phyloP scores from a whole-genome alignment of 2,329 filamentous ascomycete species.

The Teratosphaeria gauchensis region DNA sequence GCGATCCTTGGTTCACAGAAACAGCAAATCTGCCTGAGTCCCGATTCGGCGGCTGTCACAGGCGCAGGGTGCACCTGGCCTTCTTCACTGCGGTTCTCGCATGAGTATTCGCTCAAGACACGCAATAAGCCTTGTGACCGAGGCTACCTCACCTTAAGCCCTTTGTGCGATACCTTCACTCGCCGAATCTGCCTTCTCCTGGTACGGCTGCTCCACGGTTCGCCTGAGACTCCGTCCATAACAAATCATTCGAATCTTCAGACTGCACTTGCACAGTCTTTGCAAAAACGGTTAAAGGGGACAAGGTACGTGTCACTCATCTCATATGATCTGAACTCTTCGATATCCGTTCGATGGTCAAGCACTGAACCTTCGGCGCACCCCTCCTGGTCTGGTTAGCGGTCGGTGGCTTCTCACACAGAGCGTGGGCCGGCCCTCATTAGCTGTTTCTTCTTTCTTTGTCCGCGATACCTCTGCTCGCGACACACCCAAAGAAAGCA shows the following conservation, averaged over 20 bases:
- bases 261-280: background rate
- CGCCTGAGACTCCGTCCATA: background rate
- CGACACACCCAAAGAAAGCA: background rate
- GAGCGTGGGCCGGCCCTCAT: background rate
- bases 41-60: background rate
- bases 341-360: background rate
- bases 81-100: too few relatives aligned
- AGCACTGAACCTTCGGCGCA: background rate
- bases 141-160: too few relatives aligned
- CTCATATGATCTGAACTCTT: background rate
- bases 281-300: background rate
- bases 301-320: background rate
- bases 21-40: background rate
- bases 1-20: background rate
- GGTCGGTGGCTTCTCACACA: background rate
- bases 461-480: background rate
- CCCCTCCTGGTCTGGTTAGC: background rate
- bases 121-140: background rate
- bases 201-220: background rate
- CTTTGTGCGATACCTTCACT: background rate
- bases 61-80: too few relatives aligned
- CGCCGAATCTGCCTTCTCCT: background rate
- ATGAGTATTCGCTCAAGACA: background rate
- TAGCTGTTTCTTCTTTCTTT: background rate
- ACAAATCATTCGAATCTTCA: background rate